Evolutionary conservation across 108 stramenopile genomes (phyloP), one percentile per base, ranked within the genome.

Genomic region (Craspedostauros australis): DNA sequence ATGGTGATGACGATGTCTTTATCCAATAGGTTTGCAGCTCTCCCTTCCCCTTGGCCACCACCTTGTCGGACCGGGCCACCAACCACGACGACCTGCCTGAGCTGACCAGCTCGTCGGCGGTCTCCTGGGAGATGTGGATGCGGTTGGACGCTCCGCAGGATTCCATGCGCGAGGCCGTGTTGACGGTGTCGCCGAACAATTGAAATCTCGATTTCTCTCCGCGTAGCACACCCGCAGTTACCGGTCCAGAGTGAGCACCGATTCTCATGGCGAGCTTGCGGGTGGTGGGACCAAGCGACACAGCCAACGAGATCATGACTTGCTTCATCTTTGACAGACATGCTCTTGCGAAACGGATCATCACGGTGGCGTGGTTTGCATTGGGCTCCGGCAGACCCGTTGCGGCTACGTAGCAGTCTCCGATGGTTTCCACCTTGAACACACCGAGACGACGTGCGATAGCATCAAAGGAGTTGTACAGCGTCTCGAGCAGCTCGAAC

Each of bases 101-200:
- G 8, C 8, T 12, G 21, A 46, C 23, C 3, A 78, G 32, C 29
- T 71, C 36, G 14, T 70, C 53, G 22, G 71, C 67, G n/a, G 73
- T 74, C 29, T 62, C 59, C 21, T 59, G 31, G 26, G 64, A 66
- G 1, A 78, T 9, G 43, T 78, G 77, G 19, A 78, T 62, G 2
- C 25, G 39, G 12, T 47, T 41, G 12, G 63, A 40, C 25, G 51
- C 26, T 1, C 77, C 69, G 4, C 62, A 60, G 15, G 54, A 52
- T 42, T 78, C 77, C 41, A 78, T 78, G 8, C 77, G 42, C 9
- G 57, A 60, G 11, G 66, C 66, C 1, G 63, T 66, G 42, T 78
- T 78, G 53, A 76, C 68, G 4, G 77, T 73, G 18, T 79, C 77
- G 1, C 77, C 77, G 43, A 79, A 79, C 7, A 79, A 28, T 19